Percentiles rank a stretch among this genome's conserved stretches.
Evolutionary conservation across 257 asterid species (phyloP).

Genomic region (Capsicum rhomboideum): DNA sequence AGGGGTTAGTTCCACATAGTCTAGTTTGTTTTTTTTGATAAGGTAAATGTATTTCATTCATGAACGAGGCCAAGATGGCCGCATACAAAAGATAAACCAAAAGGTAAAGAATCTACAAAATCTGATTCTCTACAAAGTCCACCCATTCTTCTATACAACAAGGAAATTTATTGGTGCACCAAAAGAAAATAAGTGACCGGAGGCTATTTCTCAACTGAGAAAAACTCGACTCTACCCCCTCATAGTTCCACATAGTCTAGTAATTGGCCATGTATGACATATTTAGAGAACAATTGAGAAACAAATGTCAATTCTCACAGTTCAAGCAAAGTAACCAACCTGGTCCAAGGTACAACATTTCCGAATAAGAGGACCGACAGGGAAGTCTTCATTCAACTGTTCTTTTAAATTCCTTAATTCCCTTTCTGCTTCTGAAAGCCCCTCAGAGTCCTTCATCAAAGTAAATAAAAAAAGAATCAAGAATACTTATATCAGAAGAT

Average conservation of each 20-base stretch:
- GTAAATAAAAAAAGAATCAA: constrained; percentile 6
- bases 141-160: no score
- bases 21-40: no score
- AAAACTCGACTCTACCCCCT: no score
- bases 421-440: constrained; percentile 72
- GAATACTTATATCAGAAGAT: background rate
- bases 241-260: background rate
- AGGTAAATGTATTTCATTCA: no score
- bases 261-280: background rate
- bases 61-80: no score
- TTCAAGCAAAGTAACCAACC: constrained; percentile 26
- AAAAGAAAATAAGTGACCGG: no score
- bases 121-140: no score
- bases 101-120: no score
- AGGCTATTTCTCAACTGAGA: no score
- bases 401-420: constrained; percentile 75
- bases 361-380: constrained; percentile 84
- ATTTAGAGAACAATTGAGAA: background rate
- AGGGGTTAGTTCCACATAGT: background rate
- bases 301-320: background rate
- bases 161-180: no score
- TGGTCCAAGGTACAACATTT: constrained; percentile 94
- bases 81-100: no score
- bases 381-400: constrained; percentile 69
- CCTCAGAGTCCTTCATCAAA: constrained; percentile 65